Base-by-base conservation (phyloP, 805 yeast species). In the Isabelozyma heimii region DNA sequence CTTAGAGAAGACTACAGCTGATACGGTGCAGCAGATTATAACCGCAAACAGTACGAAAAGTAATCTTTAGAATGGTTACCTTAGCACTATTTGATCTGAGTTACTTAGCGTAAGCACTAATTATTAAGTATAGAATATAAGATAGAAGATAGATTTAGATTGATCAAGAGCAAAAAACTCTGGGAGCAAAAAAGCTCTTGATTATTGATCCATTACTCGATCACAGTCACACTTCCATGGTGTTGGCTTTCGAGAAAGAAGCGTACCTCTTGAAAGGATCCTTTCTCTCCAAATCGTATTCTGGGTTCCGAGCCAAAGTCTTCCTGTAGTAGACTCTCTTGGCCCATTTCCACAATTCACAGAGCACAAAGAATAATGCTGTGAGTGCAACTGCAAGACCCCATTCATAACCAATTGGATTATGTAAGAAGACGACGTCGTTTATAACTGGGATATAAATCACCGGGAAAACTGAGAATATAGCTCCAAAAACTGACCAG, bases 401-500 rank as follows among this genome's bases (percentile, higher is more conserved):
- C 95, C 95, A 89, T 70, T 89, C 96, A 68, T 82, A 83, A 8
- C 84, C 79, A 53, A 89, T 87, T 7, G 84, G 81, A 28, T 66
- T 72, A 65, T 89, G 96, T 57, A 84, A 72, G 63, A 89, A 89
- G 8, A 89, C 96, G 52, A 79, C 77, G 42, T 75, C 70, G 65
- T 89, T 89, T 61, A 89, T 88, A n/a, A 87, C 95, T 6, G 97
- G 96, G 54, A 89, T 89, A 67, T 89, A 89, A 37, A 89, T 82
- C 15, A 88, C 86, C 40, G 96, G 96, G 79, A 89, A 84, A 4
- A 87, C 84, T 2, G 89, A 77, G 12, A 79, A 65, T 52, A 86
- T 80, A 1, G 94, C 97, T 45, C 80, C 70, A 35, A 85, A 62
- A 42, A 89, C 80, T 0, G 96, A 87, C 91, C 91, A 88, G 72